These are phyloP conservation scores for Termitomyces eurrhizus DNA, from an alignment of 768 basidiomycete genomes.

Conservation along the genomic window DNA sequence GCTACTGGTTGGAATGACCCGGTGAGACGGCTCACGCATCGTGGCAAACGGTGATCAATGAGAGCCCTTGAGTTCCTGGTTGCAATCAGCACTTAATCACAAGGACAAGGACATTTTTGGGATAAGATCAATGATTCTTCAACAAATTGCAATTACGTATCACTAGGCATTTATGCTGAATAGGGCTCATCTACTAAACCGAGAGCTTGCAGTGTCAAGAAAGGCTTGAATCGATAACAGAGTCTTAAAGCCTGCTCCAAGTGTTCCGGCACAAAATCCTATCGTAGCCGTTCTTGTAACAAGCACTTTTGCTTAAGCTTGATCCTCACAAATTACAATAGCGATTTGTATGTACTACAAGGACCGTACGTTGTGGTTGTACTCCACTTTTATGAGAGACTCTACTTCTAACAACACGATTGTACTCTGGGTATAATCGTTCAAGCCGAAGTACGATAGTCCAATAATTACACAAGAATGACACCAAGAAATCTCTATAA, in stretches of 20 bases:
- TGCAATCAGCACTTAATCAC: not conserved
- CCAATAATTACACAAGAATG: not conserved
- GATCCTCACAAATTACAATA: not conserved
- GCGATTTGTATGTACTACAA: not conserved
- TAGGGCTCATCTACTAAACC: not conserved
- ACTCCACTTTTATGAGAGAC: not conserved
- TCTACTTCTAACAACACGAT: too few species aligned
- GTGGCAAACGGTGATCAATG: not conserved
- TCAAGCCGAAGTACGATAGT: not conserved
- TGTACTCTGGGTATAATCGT: not conserved
- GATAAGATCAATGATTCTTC: not conserved
- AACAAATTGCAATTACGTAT: too few species aligned
- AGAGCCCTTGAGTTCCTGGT: not conserved
- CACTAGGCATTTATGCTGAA: too few species aligned
- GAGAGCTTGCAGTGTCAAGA: not conserved
- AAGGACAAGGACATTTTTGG: not conserved
- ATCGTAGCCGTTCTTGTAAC: slow-evolving; percentile 1
- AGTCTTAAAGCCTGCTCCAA: not conserved
- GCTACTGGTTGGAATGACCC: not conserved
- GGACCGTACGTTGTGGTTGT: too few species aligned
- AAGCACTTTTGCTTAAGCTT: not conserved
- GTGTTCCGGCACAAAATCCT: not conserved
- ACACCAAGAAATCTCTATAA: not conserved
- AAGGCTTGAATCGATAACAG: not conserved
- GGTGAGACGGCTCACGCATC: not conserved